phyloP scores from a whole-genome alignment of 352 stramenopile genomes.

The Globisporangium cystogenes region DNA sequence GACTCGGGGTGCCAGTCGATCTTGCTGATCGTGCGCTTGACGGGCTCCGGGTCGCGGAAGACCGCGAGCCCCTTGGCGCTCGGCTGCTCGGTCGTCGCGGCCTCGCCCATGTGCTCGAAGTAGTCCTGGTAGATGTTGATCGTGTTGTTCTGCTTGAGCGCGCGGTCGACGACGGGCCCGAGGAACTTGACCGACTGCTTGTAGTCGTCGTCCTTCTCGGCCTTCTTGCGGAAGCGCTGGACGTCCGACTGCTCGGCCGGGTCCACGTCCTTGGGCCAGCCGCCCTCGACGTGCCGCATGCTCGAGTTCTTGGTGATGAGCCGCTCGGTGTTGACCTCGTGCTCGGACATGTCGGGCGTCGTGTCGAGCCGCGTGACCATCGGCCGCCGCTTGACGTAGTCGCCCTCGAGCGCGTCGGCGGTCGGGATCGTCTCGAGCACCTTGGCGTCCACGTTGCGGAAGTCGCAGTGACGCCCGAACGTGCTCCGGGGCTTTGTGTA shows the following conservation, averaged over 20 bases:
- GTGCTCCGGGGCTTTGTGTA: conserved; percentile 90
- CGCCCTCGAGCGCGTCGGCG: conserved; percentile 81
- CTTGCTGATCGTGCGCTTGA: conserved; percentile 92
- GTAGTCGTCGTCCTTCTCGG: conserved; percentile 97
- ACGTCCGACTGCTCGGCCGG: conserved; percentile 95
- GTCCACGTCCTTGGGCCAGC: conserved; percentile 97
- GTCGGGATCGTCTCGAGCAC: conserved; percentile 88
- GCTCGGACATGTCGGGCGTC: conserved; percentile 88
- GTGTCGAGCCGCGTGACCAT: conserved; percentile 88
- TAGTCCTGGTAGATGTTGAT: conserved; percentile 98
- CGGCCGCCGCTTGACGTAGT: conserved; percentile 88
- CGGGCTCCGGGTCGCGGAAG: conserved; percentile 93
- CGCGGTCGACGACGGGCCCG: conserved; percentile 88
- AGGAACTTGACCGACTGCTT: conserved; percentile 93
- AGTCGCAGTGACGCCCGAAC: conserved; percentile 92
- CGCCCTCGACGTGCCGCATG: conserved; percentile 95
- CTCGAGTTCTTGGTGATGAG: conserved; percentile 91
- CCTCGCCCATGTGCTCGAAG: conserved; percentile 89
- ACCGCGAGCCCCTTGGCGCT: conserved; percentile 95
- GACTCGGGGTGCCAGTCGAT: conserved; percentile 98
- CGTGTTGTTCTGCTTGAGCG: conserved; percentile 97
- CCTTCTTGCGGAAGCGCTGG: conserved; percentile 95
- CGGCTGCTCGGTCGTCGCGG: conserved; percentile 92
- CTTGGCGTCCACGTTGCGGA: conserved; percentile 86
- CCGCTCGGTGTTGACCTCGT: conserved; percentile 93